phyloP scores from a whole-genome alignment of 2,329 filamentous ascomycete genomes.

The Pseudogymnoascus sp. region DNA sequence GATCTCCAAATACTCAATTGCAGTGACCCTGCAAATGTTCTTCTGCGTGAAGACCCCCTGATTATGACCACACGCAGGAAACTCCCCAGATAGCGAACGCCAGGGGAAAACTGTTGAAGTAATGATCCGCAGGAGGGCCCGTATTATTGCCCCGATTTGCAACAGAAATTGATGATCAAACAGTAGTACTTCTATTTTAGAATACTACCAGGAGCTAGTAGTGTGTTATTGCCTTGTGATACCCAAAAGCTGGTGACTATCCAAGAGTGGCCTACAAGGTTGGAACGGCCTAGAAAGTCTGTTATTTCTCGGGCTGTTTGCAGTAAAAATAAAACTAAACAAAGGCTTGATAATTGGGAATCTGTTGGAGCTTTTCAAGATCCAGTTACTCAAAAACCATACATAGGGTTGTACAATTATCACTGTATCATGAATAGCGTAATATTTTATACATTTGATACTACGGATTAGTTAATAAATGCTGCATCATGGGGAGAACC shows the following conservation, averaged over 20 bases:
- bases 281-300: neutral
- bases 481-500: neutral
- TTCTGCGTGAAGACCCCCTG: neutral
- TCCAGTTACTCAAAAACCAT: neutral
- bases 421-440: neutral
- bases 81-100: neutral
- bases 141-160: neutral
- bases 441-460: neutral
- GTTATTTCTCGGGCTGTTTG: neutral
- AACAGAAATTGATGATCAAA: neutral
- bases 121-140: neutral
- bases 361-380: too few relatives aligned
- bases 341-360: too few relatives aligned
- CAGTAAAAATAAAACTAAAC: too few relatives aligned
- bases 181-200: neutral
- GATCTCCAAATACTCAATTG: neutral
- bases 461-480: neutral
- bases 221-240: too few relatives aligned
- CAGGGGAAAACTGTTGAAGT: neutral
- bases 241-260: too few relatives aligned
- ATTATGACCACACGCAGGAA: neutral
- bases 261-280: neutral
- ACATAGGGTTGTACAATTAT: neutral
- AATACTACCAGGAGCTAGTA: neutral
- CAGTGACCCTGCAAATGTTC: neutral